These are phyloP conservation scores for Heterobasidion occidentale DNA, from an alignment of 1,284 basidiomycete genomes.

Conservation along the genomic window DNA sequence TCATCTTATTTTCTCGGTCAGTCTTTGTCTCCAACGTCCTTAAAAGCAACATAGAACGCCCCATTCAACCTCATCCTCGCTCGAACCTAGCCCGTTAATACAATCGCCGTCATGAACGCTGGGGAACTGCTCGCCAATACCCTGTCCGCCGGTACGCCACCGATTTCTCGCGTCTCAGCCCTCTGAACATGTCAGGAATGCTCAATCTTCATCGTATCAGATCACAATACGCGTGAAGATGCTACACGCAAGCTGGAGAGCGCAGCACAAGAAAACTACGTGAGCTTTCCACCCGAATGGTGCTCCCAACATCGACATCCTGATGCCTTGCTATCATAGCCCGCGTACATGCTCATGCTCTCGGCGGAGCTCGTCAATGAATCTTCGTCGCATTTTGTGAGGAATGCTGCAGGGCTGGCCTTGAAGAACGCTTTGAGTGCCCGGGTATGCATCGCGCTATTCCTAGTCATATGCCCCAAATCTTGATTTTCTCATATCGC, in stretches of 20 bases:
- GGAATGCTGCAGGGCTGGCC: conserved; percentile 93
- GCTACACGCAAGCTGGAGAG: conserved; percentile 84
- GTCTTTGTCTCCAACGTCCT: background rate
- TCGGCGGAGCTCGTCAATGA: conserved; percentile 78
- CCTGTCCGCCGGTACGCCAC: conserved; percentile 73
- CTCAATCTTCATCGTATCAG: conserved; percentile 30
- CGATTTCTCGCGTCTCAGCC: conserved; percentile 6
- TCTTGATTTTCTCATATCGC: conserved; percentile 10
- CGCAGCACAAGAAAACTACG: conserved; percentile 81
- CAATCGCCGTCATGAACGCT: conserved; percentile 69
- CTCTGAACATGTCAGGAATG: conserved; percentile 18
- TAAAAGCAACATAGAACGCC: background rate
- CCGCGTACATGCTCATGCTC: conserved; percentile 85
- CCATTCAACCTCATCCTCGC: background rate
- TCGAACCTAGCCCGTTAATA: conserved; percentile 1
- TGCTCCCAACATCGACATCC: conserved; percentile 15
- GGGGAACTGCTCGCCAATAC: conserved; percentile 85
- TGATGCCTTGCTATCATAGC: conserved; percentile 36
- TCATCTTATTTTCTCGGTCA: conserved; percentile 7
- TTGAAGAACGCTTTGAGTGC: conserved; percentile 95
- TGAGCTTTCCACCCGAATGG: conserved; percentile 30
- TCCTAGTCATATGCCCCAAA: conserved; percentile 9
- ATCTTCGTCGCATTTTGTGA: conserved; percentile 62
- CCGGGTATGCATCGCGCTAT: conserved; percentile 50
- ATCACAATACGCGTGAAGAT: conserved; percentile 80